phyloP scores from a whole-genome alignment of 2,329 filamentous ascomycete genomes.

The Delphinella strobiligena region DNA sequence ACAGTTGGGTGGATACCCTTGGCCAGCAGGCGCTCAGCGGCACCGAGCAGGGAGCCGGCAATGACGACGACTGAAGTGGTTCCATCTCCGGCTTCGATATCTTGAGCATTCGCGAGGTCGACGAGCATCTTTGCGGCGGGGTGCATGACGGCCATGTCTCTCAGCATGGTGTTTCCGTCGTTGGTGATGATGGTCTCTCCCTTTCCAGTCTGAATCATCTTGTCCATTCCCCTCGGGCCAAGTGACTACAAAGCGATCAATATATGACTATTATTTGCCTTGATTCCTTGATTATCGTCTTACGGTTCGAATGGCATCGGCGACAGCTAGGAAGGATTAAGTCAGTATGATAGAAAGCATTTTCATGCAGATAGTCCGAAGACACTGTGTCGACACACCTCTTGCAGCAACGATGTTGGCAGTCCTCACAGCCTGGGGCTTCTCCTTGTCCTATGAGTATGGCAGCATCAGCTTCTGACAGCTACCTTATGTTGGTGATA shows the following conservation, averaged over 20 bases:
- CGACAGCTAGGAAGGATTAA: constrained; percentile 56
- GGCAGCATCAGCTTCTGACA: background rate
- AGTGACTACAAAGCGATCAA: constrained; percentile 51
- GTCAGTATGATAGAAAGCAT: constrained; percentile 1
- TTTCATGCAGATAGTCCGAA: constrained; percentile 13
- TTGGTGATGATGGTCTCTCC: constrained; percentile 99
- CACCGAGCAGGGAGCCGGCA: constrained; percentile 84
- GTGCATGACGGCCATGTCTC: constrained; percentile 98
- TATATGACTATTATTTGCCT: too few species aligned
- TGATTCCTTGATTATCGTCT: too few species aligned
- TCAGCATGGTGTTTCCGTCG: constrained; percentile 98
- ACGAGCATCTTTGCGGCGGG: constrained; percentile 99
- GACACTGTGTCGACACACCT: constrained; percentile 44
- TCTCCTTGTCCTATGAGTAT: constrained; percentile 69
- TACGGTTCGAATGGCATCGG: constrained; percentile 89
- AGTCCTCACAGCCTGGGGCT: constrained; percentile 91
- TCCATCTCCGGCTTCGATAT: constrained; percentile 96
- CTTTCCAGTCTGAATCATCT: constrained; percentile 96
- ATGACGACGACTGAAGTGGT: constrained; percentile 98
- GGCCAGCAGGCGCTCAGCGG: constrained; percentile 76
- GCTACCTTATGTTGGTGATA: background rate
- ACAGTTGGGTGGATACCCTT: constrained; percentile 96
- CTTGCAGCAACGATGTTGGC: constrained; percentile 95
- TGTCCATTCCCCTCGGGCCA: constrained; percentile 95
- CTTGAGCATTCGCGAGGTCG: constrained; percentile 90